Evolutionary conservation across 2,329 filamentous ascomycete species (phyloP).

Genomic region (Orbilia blumenaviensis): DNA sequence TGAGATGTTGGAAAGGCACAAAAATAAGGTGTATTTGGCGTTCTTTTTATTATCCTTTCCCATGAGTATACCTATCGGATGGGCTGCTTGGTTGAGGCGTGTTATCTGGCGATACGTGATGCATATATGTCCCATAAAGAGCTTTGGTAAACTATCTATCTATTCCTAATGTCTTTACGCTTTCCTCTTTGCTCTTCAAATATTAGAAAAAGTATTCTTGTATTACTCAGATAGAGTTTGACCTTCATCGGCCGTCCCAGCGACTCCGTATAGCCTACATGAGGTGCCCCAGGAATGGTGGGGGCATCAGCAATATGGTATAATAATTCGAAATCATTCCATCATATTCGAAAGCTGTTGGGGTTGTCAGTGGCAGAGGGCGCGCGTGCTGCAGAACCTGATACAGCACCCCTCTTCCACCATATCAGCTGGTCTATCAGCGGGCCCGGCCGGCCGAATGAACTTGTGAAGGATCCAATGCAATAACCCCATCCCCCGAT

Average conservation of each 20-base stretch:
- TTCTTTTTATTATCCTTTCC: not conserved
- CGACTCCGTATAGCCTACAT: no score
- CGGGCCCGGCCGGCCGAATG: not conserved
- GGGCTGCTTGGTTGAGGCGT: not conserved
- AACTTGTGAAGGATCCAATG: conserved; percentile 1
- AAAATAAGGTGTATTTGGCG: conserved; percentile 17
- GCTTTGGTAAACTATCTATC: not conserved
- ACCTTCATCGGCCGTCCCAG: no score
- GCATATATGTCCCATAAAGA: conserved; percentile 8
- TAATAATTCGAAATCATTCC: conserved; percentile 1
- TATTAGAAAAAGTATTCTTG: no score
- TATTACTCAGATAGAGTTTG: no score
- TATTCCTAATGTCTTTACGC: no score
- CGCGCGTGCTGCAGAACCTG: not conserved
- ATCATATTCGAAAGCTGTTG: not conserved
- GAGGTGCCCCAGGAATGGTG: no score
- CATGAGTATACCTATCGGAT: conserved; percentile 8
- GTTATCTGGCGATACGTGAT: conserved; percentile 16
- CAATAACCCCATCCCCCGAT: no score
- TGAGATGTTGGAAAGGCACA: conserved; percentile 18
- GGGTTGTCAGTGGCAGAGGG: not conserved
- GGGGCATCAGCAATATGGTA: not conserved
- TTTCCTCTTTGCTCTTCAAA: no score
- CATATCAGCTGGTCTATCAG: not conserved
- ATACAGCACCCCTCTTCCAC: not conserved